A percentile compares a stretch with the other conserved stretches of the same genome.
Evolutionary conservation across 2,329 filamentous ascomycete species (phyloP).

Genomic region (Cercospora zeina): DNA sequence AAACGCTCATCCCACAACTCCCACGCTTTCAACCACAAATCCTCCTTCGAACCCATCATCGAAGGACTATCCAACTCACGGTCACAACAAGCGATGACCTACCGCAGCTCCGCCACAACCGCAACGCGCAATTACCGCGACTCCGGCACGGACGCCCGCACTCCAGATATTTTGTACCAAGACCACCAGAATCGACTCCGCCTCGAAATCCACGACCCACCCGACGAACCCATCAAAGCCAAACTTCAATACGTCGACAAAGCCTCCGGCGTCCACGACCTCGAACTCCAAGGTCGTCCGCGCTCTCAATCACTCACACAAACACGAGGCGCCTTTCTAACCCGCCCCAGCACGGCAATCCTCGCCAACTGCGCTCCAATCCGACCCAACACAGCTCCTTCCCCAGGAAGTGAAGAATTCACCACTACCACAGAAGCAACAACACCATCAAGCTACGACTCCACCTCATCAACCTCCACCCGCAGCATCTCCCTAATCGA

Average conservation of each 20-base stretch:
- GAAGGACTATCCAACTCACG: background rate
- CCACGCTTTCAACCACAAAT: background rate
- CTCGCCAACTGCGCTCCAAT: background rate
- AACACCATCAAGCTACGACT: background rate
- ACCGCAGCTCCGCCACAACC: constrained; percentile 11
- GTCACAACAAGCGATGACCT: background rate
- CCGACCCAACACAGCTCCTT: background rate
- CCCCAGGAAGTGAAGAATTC: constrained; percentile 1
- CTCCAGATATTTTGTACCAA: constrained; percentile 21
- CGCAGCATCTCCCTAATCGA: background rate
- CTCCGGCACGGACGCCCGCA: constrained; percentile 6
- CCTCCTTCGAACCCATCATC: constrained; percentile 13
- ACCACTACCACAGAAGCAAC: background rate
- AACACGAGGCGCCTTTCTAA: background rate
- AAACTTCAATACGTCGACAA: constrained; percentile 19
- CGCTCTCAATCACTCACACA: background rate
- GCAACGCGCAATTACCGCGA: constrained; percentile 6
- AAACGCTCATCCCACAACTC: constrained; percentile 12
- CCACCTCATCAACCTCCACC: constrained; percentile 1
- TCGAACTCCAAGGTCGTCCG: constrained; percentile 19
- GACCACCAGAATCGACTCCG: constrained; percentile 21
- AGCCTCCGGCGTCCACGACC: constrained; percentile 12
- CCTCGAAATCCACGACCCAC: constrained; percentile 21
- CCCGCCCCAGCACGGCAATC: background rate
- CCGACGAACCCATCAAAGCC: constrained; percentile 19